These are phyloP conservation scores for Esteya vermicola DNA, from an alignment of 2,329 filamentous ascomycete genomes.

Conservation along the genomic window DNA sequence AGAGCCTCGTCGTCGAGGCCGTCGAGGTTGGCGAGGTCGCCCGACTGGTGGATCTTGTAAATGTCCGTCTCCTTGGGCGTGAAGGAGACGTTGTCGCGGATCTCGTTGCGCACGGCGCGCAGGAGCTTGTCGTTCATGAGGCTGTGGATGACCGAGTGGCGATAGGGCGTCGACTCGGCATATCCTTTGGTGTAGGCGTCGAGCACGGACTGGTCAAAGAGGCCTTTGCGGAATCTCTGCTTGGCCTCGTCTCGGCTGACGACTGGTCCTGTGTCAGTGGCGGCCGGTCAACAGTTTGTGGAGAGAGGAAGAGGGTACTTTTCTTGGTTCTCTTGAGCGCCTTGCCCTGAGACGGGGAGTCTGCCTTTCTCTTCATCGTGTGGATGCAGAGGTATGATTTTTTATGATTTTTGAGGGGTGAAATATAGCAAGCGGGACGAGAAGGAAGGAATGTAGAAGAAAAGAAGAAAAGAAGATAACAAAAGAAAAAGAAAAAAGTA, in stretches of 20 bases:
- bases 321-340: constrained; percentile 1
- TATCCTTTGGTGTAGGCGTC: constrained; percentile 47
- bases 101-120: constrained; percentile 75
- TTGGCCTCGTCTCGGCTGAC: constrained; percentile 34
- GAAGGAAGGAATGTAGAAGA: neutral
- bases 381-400: neutral
- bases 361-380: constrained; percentile 25
- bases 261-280: constrained; percentile 19
- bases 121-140: constrained; percentile 72
- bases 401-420: neutral
- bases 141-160: constrained; percentile 76
- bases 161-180: constrained; percentile 58
- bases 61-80: constrained; percentile 99
- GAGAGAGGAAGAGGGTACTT: neutral
- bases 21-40: constrained; percentile 91
- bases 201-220: constrained; percentile 48
- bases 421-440: too few species aligned
- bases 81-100: constrained; percentile 82
- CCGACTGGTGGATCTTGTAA: constrained; percentile 98
- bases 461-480: neutral
- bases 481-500: neutral
- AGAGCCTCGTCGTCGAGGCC: constrained; percentile 80
- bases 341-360: constrained; percentile 10
- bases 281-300: neutral
- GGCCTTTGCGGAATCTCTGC: constrained; percentile 47